Base-by-base conservation (phyloP, 345 rosid species). In the Viola odorata region DNA sequence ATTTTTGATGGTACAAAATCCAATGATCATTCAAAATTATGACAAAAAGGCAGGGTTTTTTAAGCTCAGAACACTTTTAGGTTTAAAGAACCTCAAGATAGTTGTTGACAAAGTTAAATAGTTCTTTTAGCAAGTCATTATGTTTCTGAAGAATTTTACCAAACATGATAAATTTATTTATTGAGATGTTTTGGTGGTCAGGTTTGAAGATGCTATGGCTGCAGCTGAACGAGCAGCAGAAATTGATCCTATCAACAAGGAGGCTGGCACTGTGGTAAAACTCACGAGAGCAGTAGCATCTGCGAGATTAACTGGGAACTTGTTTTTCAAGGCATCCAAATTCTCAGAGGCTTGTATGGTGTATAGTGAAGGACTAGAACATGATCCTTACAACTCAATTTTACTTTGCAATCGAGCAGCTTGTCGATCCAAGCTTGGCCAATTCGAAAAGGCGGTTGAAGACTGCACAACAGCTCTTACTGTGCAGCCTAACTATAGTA, bases 371-470 rank as follows among this genome's bases (percentile, higher is more conserved):
- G 97, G 99, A 37, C 85, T 94, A 0, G 86, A 88, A 49, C 58
- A 81, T 15, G 95, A 84, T 9, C 86, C 95, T 0, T 62, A 66
- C 58, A 94, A 83, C 77, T 80, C 99, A n/a, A 75, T 90, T 51
- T 74, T 92, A 76, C 77, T 92, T 0, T 84, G 97, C 73, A 92
- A 92, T 67, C 85, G 99, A 71, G 99, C 99, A 5, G 96, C 96
- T 9, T 87, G 96, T 36, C 75, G 85, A 48, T 81, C 76, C 53
- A 92, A 84, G 78, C 80, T 87, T 8, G 74, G 82, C 58, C 81
- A 79, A 50, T 87, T 62, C 8, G 96, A 90, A 63, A 84, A 87
- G 45, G 89, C 91, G 5, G 64, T 83, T 1, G 96, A 86, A 69
- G 99, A 92, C 72, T 90, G 99, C 75, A 75, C 90, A 0, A 53